These are phyloP conservation scores for Sclerotinia minor DNA, from an alignment of 2,329 filamentous ascomycete genomes.

Conservation along the genomic window DNA sequence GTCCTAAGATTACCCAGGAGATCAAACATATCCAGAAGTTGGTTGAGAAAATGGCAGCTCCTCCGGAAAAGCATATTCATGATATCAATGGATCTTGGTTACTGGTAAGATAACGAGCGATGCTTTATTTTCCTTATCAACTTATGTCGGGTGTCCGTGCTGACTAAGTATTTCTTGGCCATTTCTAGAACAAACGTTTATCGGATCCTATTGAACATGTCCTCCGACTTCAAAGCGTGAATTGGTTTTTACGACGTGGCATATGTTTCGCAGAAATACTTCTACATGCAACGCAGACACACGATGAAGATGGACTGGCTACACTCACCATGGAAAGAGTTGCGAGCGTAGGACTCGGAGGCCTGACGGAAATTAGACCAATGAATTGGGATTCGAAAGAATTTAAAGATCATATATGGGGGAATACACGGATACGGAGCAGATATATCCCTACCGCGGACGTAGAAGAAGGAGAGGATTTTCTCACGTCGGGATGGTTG, in stretches of 20 bases:
- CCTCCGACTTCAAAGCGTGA: neutral
- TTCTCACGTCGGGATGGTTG: neutral
- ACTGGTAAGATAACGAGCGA: neutral
- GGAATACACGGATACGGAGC: neutral
- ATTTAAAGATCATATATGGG: neutral
- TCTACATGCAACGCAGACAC: neutral
- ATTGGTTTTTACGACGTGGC: neutral
- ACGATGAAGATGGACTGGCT: neutral
- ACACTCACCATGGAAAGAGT: neutral
- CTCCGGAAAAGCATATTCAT: neutral
- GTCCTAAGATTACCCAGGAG: neutral
- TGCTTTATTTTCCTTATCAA: too few relatives aligned
- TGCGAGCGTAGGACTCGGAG: neutral
- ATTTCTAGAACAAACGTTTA: neutral
- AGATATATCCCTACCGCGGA: conserved; percentile 1
- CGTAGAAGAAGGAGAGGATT: conserved; percentile 4
- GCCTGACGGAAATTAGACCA: neutral
- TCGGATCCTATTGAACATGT: neutral
- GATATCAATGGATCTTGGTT: neutral
- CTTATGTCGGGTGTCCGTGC: neutral
- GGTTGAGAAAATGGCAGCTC: neutral
- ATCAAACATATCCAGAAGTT: neutral
- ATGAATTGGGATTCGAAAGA: conserved; percentile 5
- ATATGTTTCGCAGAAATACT: neutral
- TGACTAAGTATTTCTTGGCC: conserved; percentile 4